Evolutionary conservation across 768 basidiomycete genomes (phyloP).

Genomic region (Chiua virens): DNA sequence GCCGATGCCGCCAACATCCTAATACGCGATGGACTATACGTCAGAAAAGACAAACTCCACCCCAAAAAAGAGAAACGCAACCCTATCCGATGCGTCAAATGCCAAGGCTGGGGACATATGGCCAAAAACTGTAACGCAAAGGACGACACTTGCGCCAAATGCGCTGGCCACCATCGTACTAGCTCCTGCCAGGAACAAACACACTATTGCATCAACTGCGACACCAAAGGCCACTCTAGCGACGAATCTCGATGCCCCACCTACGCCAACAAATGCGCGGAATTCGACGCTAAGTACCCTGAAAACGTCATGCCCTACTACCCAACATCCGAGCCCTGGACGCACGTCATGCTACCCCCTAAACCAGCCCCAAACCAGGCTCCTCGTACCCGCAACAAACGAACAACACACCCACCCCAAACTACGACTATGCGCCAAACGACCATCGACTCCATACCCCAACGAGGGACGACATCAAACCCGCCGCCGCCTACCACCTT

Average conservation of each 20-base stretch:
- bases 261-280: neutral
- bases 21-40: neutral
- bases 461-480: no score
- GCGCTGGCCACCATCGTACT: neutral
- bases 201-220: neutral
- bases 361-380: neutral
- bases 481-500: no score
- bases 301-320: constrained; percentile 7
- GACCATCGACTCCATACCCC: no score
- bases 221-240: neutral
- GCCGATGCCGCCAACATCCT: neutral
- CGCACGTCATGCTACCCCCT: neutral
- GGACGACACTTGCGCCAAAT: neutral
- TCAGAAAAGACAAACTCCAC: neutral
- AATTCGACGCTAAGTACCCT: neutral
- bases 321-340: constrained; percentile 3
- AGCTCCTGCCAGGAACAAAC: no score
- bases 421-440: no score
- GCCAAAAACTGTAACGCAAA: neutral
- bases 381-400: no score
- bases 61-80: neutral
- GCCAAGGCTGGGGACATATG: constrained; percentile 3
- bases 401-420: neutral
- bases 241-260: neutral
- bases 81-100: neutral